phyloP scores from a whole-genome alignment of 225 moss, liverwort and hornwort species.

The Ulota crispa region DNA sequence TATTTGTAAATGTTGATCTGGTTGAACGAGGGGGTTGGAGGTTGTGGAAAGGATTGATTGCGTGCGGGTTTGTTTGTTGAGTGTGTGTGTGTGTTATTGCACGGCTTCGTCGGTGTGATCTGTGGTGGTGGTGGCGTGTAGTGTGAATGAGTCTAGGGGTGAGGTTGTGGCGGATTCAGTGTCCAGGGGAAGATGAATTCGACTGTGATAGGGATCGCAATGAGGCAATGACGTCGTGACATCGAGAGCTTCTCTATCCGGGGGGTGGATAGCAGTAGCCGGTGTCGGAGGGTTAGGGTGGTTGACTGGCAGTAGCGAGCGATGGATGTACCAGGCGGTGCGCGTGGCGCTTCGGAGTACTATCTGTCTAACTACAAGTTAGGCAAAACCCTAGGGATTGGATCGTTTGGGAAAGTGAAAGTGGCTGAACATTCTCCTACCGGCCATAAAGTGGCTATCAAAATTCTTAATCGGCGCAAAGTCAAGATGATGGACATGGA shows the following conservation, averaged over 20 bases:
- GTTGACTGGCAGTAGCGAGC: slow-evolving; percentile 19
- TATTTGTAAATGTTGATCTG: neutral
- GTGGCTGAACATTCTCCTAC: slow-evolving; percentile 52
- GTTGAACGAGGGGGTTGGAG: neutral
- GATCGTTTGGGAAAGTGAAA: slow-evolving; percentile 57
- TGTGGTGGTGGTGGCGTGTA: neutral
- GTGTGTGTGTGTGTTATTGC: neutral
- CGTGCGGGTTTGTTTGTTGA: neutral
- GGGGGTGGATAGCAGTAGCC: slow-evolving; percentile 14
- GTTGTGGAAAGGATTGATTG: neutral
- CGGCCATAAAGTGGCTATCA: slow-evolving; percentile 54
- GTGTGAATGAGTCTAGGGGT: slow-evolving; percentile 33
- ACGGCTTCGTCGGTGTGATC: neutral
- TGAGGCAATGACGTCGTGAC: slow-evolving; percentile 34
- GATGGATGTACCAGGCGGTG: slow-evolving; percentile 45
- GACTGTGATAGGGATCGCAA: slow-evolving; percentile 27
- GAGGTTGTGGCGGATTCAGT: slow-evolving; percentile 39
- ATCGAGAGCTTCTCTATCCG: neutral
- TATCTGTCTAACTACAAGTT: slow-evolving; percentile 53
- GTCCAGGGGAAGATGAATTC: slow-evolving; percentile 35
- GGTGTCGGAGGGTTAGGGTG: slow-evolving; percentile 12
- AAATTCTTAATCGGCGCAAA: slow-evolving; percentile 52
- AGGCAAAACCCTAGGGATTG: slow-evolving; percentile 60
- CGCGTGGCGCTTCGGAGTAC: slow-evolving; percentile 37
- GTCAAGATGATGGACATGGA: slow-evolving; percentile 61